A percentile compares a stretch with the other conserved stretches of the same genome.
phyloP scores from a whole-genome alignment of 306 rosid genomes.

The Fagus crenata region DNA sequence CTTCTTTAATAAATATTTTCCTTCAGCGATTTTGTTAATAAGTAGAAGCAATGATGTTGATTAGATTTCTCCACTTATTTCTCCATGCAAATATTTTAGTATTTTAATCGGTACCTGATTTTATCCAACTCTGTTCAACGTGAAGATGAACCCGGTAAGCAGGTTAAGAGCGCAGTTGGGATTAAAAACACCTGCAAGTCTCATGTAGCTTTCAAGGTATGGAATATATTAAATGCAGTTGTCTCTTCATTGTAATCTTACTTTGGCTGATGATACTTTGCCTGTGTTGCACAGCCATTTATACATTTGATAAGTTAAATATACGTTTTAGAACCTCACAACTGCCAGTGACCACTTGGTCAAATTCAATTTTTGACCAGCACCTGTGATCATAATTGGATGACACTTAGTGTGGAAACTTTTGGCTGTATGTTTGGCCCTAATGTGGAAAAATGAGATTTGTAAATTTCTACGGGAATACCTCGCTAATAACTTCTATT shows the following conservation, averaged over 20 bases:
- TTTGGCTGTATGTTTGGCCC: conserved; percentile 21
- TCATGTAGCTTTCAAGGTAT: conserved; percentile 86
- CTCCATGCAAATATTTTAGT: conserved; percentile 7
- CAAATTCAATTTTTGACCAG: conserved; percentile 9
- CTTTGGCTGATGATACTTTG: conserved; percentile 5
- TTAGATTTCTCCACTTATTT: neutral
- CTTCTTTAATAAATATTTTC: conserved; percentile 5
- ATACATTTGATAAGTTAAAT: neutral
- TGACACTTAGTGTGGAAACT: conserved; percentile 11
- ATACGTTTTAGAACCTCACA: neutral
- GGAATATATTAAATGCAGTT: conserved; percentile 24
- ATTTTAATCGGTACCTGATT: conserved; percentile 29
- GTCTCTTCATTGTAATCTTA: conserved; percentile 12
- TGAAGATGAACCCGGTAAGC: conserved; percentile 93
- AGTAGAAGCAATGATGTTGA: conserved; percentile 4
- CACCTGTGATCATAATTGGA: conserved; percentile 7
- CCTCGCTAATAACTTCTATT: conserved; percentile 13
- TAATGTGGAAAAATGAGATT: conserved; percentile 14
- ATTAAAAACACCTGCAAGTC: conserved; percentile 78
- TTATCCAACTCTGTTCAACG: conserved; percentile 34
- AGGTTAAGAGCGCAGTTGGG: conserved; percentile 78
- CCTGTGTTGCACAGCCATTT: conserved; percentile 7
- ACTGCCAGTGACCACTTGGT: conserved; percentile 9
- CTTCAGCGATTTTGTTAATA: conserved; percentile 3
- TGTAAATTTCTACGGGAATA: conserved; percentile 3